These are phyloP conservation scores for Posidonia oceanica DNA, from an alignment of 116 monocot species.

Conservation along the genomic window DNA sequence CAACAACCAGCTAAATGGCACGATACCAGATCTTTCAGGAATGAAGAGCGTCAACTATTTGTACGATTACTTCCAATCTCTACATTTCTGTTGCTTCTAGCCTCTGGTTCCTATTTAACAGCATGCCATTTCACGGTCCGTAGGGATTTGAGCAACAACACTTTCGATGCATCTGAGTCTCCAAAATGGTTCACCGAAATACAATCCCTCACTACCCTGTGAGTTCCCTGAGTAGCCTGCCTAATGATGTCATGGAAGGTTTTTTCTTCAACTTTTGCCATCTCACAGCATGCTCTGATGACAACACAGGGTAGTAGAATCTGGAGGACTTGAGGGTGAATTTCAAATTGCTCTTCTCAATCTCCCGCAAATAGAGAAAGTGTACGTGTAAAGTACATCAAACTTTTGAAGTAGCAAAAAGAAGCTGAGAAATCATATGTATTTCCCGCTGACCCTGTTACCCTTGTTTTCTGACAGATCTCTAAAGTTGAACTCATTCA, in stretches of 20 bases:
- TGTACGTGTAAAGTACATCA: constrained; percentile 36
- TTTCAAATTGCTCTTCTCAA: constrained; percentile 29
- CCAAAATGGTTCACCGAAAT: constrained; percentile 65
- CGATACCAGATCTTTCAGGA: constrained; percentile 56
- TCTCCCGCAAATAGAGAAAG: constrained; percentile 51
- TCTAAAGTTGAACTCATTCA: constrained; percentile 49
- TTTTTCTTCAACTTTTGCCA: neutral
- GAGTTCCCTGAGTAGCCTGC: constrained; percentile 16
- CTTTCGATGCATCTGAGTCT: constrained; percentile 51
- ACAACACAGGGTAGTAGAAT: constrained; percentile 2
- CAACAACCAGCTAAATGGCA: constrained; percentile 58
- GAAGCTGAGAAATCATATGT: neutral
- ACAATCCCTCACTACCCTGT: constrained; percentile 50
- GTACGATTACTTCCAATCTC: constrained; percentile 29
- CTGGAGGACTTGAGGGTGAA: neutral
- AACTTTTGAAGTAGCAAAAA: neutral
- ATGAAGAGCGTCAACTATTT: constrained; percentile 51
- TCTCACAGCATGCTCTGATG: neutral
- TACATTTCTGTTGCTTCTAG: neutral
- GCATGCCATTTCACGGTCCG: neutral
- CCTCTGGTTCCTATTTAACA: neutral
- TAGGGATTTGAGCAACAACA: constrained; percentile 92
- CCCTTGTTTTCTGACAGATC: constrained; percentile 16
- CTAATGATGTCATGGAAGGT: too few species aligned
- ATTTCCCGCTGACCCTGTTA: neutral